Evolutionary conservation across 176 grass and related monocot genomes (phyloP), one percentile per base, ranked within the genome.

Genomic region (Alopecurus myosuroides): DNA sequence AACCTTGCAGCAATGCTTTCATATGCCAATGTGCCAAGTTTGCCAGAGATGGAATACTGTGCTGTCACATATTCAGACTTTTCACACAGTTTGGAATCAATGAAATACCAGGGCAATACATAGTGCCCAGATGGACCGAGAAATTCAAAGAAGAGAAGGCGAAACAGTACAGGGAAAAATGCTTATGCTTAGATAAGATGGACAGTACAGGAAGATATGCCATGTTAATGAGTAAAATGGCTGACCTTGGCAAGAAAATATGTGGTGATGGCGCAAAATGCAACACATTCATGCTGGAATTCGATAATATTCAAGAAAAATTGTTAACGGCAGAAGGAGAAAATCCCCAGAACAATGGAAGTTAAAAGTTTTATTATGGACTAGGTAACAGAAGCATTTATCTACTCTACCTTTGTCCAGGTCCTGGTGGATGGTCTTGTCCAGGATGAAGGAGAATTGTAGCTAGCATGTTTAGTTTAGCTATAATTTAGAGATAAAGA

Each of bases 111-210:
- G 29, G 12, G 12, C 70, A 74, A n/a, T 90, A 86, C 41, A 57
- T 83, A 77, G 23, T 90, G 11, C 70, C 85, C 51, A 84, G 84
- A 78, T 90, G 88, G 84, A 74, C 72, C 9, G 77, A 63, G 23
- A 58, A 46, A 35, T 82, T 70, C 65, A 82, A 46, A 70, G 65
- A 71, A 53, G 65, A 82, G 46, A 51, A 82, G 49, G 33, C 29
- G 20, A 82, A 82, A 41, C 46, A 41, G 34, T 69, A 53, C 63
- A 71, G 39, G 34, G 15, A 70, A 55, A 82, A 71, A 55, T 55
- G 15, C 30, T 40, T 52, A 55, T 55, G 15, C 30, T 40, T 52
- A 10, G 63, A 82, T 20, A 70, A 82, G 65, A 37, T 23, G 20
- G 34, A 82, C 68, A 82, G 36, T 55, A 41, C 48, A 53, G 19